Conservation (phyloP, 2,329 filamentous ascomycete species). For the Microcera coccophila region DNA sequence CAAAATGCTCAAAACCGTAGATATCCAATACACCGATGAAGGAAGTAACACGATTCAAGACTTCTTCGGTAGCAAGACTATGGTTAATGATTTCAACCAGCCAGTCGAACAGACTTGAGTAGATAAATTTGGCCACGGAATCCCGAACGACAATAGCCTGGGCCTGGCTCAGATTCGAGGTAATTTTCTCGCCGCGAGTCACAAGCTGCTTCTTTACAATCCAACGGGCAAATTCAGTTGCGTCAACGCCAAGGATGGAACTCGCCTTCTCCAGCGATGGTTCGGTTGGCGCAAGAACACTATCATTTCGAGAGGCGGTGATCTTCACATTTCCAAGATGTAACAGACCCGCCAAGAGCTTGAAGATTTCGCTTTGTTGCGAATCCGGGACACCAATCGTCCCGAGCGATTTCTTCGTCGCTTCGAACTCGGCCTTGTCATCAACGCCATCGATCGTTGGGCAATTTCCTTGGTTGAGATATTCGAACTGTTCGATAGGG, state of each 20-base stretch:
- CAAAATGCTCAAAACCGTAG: conserved; percentile 98
- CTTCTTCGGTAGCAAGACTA: conserved; percentile 83
- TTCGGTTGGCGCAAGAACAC: conserved; percentile 74
- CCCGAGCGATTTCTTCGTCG: conserved; percentile 78
- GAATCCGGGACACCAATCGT: conserved; percentile 77
- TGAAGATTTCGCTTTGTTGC: conserved; percentile 83
- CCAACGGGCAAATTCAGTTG: conserved; percentile 88
- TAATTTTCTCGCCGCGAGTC: conserved; percentile 95
- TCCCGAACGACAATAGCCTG: conserved; percentile 93
- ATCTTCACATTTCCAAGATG: conserved; percentile 98
- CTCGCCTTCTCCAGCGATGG: conserved; percentile 79
- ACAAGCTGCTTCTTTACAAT: conserved; percentile 98
- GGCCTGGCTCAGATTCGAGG: conserved; percentile 88
- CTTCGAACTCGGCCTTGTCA: conserved; percentile 88
- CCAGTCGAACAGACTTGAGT: conserved; percentile 98
- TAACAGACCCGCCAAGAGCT: conserved; percentile 80
- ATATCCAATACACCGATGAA: conserved; percentile 99
- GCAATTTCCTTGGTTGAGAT: conserved; percentile 90
- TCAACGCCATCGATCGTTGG: conserved; percentile 92
- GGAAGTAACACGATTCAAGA: conserved; percentile 73
- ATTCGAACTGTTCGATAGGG: conserved; percentile 87
- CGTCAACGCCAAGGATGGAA: conserved; percentile 80
- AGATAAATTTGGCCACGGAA: conserved; percentile 97
- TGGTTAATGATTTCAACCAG: conserved; percentile 95
- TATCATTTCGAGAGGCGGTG: conserved; percentile 82